Evolutionary conservation across 2,329 filamentous ascomycete species (phyloP), one percentile per base, ranked within the genome.

Genomic region (Claviceps spartinae): DNA sequence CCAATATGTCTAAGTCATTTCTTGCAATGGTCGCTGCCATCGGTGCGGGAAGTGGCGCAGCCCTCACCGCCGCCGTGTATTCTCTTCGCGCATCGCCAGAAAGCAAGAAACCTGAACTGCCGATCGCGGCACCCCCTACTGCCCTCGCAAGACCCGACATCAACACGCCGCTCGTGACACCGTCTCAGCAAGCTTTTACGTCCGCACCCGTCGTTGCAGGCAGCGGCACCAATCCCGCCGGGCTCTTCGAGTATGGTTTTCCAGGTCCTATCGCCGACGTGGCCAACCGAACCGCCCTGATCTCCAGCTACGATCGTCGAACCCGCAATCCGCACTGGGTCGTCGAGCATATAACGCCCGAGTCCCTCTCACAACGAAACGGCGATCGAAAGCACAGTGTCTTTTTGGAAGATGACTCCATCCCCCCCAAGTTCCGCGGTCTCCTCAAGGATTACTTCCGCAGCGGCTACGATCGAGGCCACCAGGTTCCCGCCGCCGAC

Each of bases 401-500:
- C 55, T 98, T 98, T 67, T 69, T 82, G 58, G 91, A 98, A 70
- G 93, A 98, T 69, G 67, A 75, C 3, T 69, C 70, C 24, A 84
- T 98, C 51, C 93, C 93, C 0, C 77, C 85, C 50, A 83, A 86
- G 69, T 98, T 96, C 75, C 85, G 90, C 57, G 93, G 87, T 54
- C 85, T 84, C 67, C 77, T 98, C 53, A 85, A 88, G 67, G 93
- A 98, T 74, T 98, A 98, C 74, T 90, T 84, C 74, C 86, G 91
- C 59, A 90, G 84, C 41, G 93, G 93, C 62, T 98, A 94, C 68
- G 93, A 98, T 69, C 81, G 93, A 40, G 93, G 93, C 55, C 93
- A 98, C 71, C 93, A 98, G 71, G 91, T 97, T 9, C 93, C 93
- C 9, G 93, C 93, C 5, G 93, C 93, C 42, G 93, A 98, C 70